phyloP scores from a whole-genome alignment of 495 filamentous ascomycete species.

The Neurospora tetraspora region DNA sequence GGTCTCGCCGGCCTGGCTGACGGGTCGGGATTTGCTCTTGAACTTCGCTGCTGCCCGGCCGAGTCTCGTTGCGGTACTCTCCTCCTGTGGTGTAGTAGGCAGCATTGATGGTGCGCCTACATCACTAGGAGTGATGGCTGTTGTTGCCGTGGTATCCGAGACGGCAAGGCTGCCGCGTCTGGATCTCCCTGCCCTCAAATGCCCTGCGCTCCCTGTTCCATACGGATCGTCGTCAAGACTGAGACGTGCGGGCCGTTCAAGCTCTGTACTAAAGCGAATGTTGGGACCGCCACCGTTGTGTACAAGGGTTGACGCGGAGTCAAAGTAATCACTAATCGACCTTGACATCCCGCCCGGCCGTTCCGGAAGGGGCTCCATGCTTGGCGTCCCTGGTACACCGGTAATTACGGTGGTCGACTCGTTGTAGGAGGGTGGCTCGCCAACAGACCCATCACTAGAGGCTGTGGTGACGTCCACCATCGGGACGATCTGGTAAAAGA shows the following conservation, averaged over 20 bases:
- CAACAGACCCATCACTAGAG: conserved; percentile 40
- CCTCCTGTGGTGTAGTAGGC: conserved; percentile 39
- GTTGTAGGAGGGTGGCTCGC: conserved; percentile 46
- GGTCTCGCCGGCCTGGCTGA: conserved; percentile 57
- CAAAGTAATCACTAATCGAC: conserved; percentile 33
- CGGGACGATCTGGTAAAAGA: conserved; percentile 91
- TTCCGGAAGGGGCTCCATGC: conserved; percentile 5
- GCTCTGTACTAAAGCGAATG: conserved; percentile 31
- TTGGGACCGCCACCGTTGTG: conserved; percentile 15
- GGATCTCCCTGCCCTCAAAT: conserved; percentile 18
- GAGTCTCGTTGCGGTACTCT: conserved; percentile 36
- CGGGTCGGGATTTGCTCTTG: conserved; percentile 53
- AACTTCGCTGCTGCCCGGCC: conserved; percentile 52
- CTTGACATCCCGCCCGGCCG: conserved; percentile 17
- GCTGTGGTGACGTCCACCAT: conserved; percentile 58
- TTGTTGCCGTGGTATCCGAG: conserved; percentile 33
- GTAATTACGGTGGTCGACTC: conserved; percentile 22
- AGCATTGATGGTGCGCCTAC: conserved; percentile 22
- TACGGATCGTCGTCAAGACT: conserved; percentile 29
- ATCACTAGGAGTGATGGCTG: conserved; percentile 20
- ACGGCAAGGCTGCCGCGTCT: conserved; percentile 38
- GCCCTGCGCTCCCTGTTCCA: conserved; percentile 13
- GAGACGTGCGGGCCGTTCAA: conserved; percentile 22
- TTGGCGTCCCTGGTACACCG: conserved; percentile 9
- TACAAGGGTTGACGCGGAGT: conserved; percentile 21